phyloP scores from a whole-genome alignment of 1,284 basidiomycete species.

The Malassezia furfur region DNA sequence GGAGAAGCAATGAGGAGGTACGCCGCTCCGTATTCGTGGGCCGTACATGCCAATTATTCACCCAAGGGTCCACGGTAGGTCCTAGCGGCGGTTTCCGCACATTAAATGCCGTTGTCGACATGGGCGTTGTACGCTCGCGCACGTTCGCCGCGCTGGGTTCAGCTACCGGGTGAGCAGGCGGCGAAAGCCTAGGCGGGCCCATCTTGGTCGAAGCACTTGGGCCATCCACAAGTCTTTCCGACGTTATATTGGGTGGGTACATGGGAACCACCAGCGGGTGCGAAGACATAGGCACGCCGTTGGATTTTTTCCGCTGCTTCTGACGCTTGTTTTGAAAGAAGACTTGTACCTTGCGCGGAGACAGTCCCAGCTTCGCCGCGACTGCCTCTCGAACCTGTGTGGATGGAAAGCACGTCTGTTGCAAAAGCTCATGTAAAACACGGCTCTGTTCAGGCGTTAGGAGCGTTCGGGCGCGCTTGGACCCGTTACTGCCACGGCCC shows the following conservation, averaged over 20 bases:
- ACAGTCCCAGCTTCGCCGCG: slow-evolving; percentile 25
- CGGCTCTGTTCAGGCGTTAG: slow-evolving; percentile 29
- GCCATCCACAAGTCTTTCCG: too few relatives aligned
- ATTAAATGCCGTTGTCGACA: too few relatives aligned
- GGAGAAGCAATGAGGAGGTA: too few relatives aligned
- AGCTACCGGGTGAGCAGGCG: too few relatives aligned
- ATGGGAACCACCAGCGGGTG: background rate
- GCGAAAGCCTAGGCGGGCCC: too few relatives aligned
- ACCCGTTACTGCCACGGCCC: background rate
- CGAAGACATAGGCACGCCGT: background rate
- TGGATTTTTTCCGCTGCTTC: slow-evolving; percentile 11
- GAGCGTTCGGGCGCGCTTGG: slow-evolving; percentile 18
- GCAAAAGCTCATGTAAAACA: slow-evolving; percentile 28
- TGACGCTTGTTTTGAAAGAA: slow-evolving; percentile 23
- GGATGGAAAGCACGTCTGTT: slow-evolving; percentile 34
- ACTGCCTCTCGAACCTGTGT: slow-evolving; percentile 29
- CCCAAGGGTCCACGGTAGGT: too few relatives aligned
- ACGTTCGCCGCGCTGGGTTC: too few relatives aligned
- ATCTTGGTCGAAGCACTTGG: background rate
- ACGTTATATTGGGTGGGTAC: background rate
- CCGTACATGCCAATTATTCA: too few relatives aligned
- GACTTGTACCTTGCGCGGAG: slow-evolving; percentile 35
- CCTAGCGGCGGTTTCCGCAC: too few relatives aligned
- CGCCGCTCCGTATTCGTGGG: too few relatives aligned
- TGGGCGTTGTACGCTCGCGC: too few relatives aligned